Evolutionary conservation across 1,139 yeast genomes (phyloP).

Genomic region (Candida sp.): DNA sequence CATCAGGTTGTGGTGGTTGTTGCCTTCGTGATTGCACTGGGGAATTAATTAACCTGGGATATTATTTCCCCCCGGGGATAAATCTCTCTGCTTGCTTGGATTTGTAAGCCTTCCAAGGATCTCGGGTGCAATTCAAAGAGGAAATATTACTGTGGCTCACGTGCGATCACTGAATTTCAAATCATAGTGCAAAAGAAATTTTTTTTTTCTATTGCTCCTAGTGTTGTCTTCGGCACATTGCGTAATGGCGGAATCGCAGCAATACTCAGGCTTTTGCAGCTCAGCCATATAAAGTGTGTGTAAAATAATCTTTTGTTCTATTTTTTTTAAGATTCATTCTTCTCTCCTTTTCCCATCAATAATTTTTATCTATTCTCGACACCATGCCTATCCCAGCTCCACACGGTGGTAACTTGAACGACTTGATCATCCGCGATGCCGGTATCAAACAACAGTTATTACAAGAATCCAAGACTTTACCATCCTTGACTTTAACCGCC

Average conservation of each 20-base stretch:
- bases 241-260: neutral
- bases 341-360: neutral
- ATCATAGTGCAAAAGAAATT: neutral
- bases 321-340: neutral
- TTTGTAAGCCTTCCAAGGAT: no score
- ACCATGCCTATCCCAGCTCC: constrained; percentile 74
- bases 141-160: constrained; percentile 3
- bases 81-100: neutral
- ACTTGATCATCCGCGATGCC: constrained; percentile 82
- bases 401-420: constrained; percentile 91
- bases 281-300: neutral
- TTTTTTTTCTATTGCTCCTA: constrained; percentile 1
- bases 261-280: neutral
- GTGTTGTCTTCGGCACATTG: neutral
- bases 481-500: constrained; percentile 67
- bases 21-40: no score
- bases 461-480: constrained; percentile 53
- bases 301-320: constrained; percentile 1
- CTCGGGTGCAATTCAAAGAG: neutral
- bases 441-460: constrained; percentile 58
- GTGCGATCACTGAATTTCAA: constrained; percentile 4
- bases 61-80: neutral
- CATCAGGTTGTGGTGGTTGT: no score
- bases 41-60: no score
- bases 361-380: neutral